Evolutionary conservation across 805 yeast species (phyloP).

Genomic region (Geotrichum ghanense): DNA sequence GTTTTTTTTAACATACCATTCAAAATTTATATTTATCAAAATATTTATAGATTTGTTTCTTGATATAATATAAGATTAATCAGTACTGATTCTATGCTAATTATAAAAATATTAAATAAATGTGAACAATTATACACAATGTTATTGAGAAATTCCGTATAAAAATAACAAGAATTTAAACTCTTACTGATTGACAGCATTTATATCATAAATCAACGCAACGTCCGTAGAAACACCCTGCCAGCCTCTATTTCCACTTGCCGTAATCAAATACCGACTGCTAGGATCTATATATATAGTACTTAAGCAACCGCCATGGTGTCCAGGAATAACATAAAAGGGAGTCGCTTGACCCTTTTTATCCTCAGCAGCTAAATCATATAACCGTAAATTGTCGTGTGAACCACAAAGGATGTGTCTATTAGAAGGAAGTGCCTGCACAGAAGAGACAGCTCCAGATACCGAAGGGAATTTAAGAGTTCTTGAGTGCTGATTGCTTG

Average conservation of each 20-base stretch:
- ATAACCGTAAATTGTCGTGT: constrained; percentile 76
- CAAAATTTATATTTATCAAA: no score
- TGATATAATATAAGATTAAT: no score
- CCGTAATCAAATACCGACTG: constrained; percentile 75
- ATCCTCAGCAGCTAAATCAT: constrained; percentile 47
- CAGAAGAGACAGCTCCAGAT: constrained; percentile 82
- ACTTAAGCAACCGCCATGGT: constrained; percentile 84
- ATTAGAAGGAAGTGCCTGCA: constrained; percentile 69
- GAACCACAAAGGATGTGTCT: constrained; percentile 80
- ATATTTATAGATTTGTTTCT: no score
- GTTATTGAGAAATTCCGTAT: no score
- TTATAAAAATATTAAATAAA: no score
- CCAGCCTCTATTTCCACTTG: constrained; percentile 96
- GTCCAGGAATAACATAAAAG: constrained; percentile 88
- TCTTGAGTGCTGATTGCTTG: constrained; percentile 38
- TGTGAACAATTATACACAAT: no score
- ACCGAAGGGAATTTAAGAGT: constrained; percentile 67
- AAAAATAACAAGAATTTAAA: no score
- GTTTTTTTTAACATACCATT: no score
- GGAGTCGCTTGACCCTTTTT: constrained; percentile 36
- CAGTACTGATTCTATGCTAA: no score
- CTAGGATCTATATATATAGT: constrained; percentile 74
- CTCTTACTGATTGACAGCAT: constrained; percentile 3
- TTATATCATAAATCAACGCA: constrained; percentile 70
- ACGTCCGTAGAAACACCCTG: constrained; percentile 70